Evolutionary conservation across 352 stramenopile species (phyloP).

Genomic region (Globisporangium radiosum): DNA sequence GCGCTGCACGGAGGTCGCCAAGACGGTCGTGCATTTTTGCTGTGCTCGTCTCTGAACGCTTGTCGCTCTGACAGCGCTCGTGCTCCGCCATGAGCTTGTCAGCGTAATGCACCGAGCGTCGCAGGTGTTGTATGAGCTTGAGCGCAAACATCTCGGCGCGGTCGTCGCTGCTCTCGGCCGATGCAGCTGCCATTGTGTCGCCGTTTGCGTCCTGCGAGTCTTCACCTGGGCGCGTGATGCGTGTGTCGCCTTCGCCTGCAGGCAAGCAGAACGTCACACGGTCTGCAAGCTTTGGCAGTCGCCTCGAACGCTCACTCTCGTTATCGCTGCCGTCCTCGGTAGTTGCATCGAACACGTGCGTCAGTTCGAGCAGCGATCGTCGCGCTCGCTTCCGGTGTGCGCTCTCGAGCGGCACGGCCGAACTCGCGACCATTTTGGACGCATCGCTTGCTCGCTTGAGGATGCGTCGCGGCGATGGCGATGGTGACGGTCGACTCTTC

Average conservation of each 20-base stretch:
- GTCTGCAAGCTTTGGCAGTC: constrained; percentile 35
- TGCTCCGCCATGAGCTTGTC: constrained; percentile 54
- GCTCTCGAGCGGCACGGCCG: constrained; percentile 23
- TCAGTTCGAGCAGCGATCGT: constrained; percentile 33
- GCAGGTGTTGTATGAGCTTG: constrained; percentile 65
- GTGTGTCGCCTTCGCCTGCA: constrained; percentile 21
- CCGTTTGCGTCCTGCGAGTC: constrained; percentile 34
- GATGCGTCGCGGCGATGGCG: constrained; percentile 25
- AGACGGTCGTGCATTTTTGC: constrained; percentile 23
- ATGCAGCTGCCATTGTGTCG: constrained; percentile 6
- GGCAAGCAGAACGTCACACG: constrained; percentile 51
- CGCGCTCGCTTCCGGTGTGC: constrained; percentile 37
- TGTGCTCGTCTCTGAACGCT: constrained; percentile 28
- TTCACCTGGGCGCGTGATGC: constrained; percentile 42
- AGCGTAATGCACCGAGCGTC: constrained; percentile 45
- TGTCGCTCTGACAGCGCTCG: constrained; percentile 37
- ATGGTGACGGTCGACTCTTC: constrained; percentile 1
- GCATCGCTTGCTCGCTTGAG: constrained; percentile 25
- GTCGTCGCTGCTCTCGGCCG: constrained; percentile 29
- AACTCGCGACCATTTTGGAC: constrained; percentile 9
- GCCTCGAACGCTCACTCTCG: constrained; percentile 3
- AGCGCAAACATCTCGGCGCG: constrained; percentile 34
- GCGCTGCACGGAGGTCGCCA: constrained; percentile 28
- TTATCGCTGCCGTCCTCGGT: constrained; percentile 7
- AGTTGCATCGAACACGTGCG: constrained; percentile 18